Evolutionary conservation across 345 rosid species (phyloP), one percentile per base, ranked within the genome.

Genomic region (Boechera divaricarpa): DNA sequence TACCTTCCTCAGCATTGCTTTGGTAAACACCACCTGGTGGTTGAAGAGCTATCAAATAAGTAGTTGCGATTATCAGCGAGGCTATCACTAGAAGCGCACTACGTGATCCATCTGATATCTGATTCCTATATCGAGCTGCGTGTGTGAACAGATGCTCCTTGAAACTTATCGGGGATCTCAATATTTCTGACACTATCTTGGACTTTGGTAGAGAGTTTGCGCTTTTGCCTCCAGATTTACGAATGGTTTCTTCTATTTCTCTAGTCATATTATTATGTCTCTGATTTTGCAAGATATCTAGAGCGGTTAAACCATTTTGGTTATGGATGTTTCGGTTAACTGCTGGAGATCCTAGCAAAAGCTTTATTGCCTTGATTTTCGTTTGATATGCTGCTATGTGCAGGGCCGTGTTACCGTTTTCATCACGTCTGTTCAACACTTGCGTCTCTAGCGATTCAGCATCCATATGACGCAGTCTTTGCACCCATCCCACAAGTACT

Each of bases 341-440:
- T 0, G n/a, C 29, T 13, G 15, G 13, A 38, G 36, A 62, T 28
- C 54, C 53, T n/a, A 28, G 10, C 53, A 83, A 26, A 6, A 69
- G 5, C 10, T 38, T 73, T 57, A 76, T 61, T 69, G 69, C 77
- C 64, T 77, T 29, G 32, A 35, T 47, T 38, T 32, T 61, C 63
- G 52, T 74, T 0, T 13, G 32, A 35, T 64, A 69, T 11, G 68
- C 66, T 56, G 81, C 79, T 12, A 72, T 10, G 31, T 81, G 83
- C 45, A 29, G 45, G 41, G 63, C 67, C 2, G 84, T 81, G 76
- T 78, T 75, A 15, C 79, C 78, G 26, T 80, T 71, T 31, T 72
- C 73, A 6, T 78, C 73, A 47, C 70, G 78, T 69, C 16, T 48
- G 66, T 83, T 77, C 52, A 77, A 7, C 1, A 68, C 21, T 8